A percentile compares a stretch with the other conserved stretches of the same genome.
Conservation (phyloP, 768 basidiomycete species). For the Lactarius tabidus region DNA sequence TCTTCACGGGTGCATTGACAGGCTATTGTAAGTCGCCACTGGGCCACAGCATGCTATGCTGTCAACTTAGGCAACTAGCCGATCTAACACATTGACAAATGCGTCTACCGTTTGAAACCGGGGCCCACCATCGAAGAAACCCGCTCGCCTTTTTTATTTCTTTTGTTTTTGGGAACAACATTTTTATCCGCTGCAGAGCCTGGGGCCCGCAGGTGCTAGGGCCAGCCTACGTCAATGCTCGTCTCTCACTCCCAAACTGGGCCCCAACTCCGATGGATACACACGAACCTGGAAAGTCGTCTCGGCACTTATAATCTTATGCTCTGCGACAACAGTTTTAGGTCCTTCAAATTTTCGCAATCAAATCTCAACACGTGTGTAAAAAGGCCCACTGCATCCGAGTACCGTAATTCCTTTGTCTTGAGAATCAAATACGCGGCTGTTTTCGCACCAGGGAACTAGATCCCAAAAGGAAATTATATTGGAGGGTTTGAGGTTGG, state of each 20-base stretch:
- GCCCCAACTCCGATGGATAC: not conserved
- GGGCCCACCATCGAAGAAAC: no score
- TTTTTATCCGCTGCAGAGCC: no score
- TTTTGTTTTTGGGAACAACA: no score
- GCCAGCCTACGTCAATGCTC: not conserved
- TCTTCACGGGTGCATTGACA: not conserved
- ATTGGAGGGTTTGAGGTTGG: not conserved
- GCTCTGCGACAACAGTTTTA: no score
- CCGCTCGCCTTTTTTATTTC: no score
- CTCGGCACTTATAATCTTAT: not conserved
- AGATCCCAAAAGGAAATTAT: not conserved
- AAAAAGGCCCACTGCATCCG: constrained; percentile 7
- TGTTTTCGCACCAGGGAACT: constrained; percentile 3
- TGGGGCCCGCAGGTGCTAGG: no score
- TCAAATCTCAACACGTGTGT: not conserved
- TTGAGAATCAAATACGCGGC: not conserved
- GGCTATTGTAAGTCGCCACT: not conserved
- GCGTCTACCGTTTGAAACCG: no score
- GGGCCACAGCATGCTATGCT: not conserved
- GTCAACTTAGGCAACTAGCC: no score
- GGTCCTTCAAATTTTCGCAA: no score
- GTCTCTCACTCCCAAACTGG: not conserved
- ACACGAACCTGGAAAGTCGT: not conserved
- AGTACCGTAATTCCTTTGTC: not conserved
- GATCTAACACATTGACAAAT: no score